These are phyloP conservation scores for Zygotorulaspora chibaensis DNA, from an alignment of 805 yeast genomes.

Conservation along the genomic window DNA sequence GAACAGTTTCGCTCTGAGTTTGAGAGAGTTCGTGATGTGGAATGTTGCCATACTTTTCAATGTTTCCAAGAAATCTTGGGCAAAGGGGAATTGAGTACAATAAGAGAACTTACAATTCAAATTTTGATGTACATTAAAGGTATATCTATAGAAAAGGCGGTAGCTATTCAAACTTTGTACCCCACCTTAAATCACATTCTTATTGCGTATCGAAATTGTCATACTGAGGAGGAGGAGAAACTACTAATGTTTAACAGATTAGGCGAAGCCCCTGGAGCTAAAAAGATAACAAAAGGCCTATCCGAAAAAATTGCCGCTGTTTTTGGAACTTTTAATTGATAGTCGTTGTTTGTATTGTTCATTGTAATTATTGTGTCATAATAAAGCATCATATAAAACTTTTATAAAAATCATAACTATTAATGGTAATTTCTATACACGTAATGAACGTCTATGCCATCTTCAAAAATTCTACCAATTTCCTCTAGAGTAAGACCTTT, in stretches of 20 bases:
- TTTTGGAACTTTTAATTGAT: conserved; percentile 13
- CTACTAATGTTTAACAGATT: conserved; percentile 24
- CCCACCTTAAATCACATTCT: conserved; percentile 61
- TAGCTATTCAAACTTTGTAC: conserved; percentile 63
- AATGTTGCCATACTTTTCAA: conserved; percentile 45
- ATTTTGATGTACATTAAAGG: conserved; percentile 81
- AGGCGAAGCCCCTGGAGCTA: conserved; percentile 33
- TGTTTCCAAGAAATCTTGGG: conserved; percentile 65
- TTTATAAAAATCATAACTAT: conserved; percentile 1
- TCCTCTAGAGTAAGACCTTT: conserved; percentile 43
- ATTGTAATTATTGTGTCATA: conserved; percentile 1
- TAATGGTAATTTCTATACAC: conserved; percentile 32
- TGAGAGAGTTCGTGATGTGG: conserved; percentile 29
- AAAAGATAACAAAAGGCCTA: conserved; percentile 31
- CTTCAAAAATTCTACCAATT: conserved; percentile 38
- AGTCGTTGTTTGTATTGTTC: not conserved
- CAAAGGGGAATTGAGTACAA: conserved; percentile 65
- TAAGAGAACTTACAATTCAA: conserved; percentile 67
- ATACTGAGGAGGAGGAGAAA: conserved; percentile 26
- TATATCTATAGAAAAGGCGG: conserved; percentile 79
- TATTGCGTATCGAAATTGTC: conserved; percentile 28
- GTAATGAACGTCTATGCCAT: conserved; percentile 39
- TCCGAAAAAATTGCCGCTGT: conserved; percentile 33
- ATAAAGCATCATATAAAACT: not conserved
- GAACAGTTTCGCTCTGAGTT: conserved; percentile 44